Percentiles rank a stretch among this genome's conserved stretches.
Conservation (phyloP, 176 grass and related monocot species). For the Phoenix dactylifera region DNA sequence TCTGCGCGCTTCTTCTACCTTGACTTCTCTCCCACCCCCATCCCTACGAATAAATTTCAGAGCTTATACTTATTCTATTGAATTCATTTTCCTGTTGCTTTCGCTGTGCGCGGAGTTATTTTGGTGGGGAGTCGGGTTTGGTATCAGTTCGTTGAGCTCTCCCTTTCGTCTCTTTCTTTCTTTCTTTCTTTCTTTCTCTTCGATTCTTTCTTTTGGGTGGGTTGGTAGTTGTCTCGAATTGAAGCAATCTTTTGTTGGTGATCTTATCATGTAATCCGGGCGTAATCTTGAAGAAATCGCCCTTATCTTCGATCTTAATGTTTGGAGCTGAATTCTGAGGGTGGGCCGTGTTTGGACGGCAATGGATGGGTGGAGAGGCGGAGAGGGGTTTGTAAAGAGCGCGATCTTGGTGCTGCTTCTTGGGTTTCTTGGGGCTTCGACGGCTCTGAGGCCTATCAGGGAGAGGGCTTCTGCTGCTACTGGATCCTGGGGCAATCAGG, state of each 20-base stretch:
- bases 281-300: slow-evolving; percentile 9
- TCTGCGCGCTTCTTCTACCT: too few species aligned
- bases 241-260: slow-evolving; percentile 30
- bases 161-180: slow-evolving; percentile 17
- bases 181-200: slow-evolving; percentile 4
- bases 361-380: slow-evolving; percentile 17
- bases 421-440: slow-evolving; percentile 25
- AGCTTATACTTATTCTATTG: too few species aligned
- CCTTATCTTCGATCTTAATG: neutral
- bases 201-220: slow-evolving; percentile 22
- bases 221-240: slow-evolving; percentile 36
- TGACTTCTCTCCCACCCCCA: too few species aligned
- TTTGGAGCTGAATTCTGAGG: neutral
- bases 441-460: slow-evolving; percentile 64
- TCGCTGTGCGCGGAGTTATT: neutral
- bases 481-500: slow-evolving; percentile 74
- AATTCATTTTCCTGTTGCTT: neutral
- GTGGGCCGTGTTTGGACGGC: neutral
- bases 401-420: slow-evolving; percentile 19
- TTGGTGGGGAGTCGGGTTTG: slow-evolving; percentile 6
- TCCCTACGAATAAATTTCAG: too few species aligned
- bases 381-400: slow-evolving; percentile 13
- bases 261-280: neutral
- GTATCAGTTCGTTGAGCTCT: slow-evolving; percentile 31
- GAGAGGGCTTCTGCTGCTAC: slow-evolving; percentile 37